phyloP scores from a whole-genome alignment of 208 protist species.

The Trichomonas vaginalis region DNA sequence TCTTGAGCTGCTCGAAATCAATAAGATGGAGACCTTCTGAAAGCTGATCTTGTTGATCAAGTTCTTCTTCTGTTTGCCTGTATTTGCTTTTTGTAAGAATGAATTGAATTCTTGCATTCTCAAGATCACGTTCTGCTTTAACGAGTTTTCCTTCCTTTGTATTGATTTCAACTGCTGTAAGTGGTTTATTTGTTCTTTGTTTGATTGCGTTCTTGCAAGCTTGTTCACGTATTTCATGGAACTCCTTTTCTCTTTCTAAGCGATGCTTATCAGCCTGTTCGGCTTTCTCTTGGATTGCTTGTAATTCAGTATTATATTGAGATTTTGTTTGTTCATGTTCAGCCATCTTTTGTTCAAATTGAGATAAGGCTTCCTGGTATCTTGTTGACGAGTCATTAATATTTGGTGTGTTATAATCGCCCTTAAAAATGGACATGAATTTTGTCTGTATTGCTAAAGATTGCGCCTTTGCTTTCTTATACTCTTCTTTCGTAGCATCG shows the following conservation, averaged over 20 bases:
- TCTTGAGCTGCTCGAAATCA: constrained; percentile 96
- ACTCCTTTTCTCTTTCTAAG: not conserved
- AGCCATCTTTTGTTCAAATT: not conserved
- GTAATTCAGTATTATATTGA: not conserved
- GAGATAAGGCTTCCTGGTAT: not conserved
- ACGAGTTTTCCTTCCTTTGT: not conserved
- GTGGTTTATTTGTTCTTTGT: constrained; percentile 6
- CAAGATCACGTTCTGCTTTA: not conserved
- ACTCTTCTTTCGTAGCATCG: not conserved
- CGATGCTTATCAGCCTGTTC: not conserved
- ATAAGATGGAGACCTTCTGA: constrained; percentile 75
- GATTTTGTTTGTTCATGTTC: not conserved
- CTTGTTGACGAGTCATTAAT: not conserved
- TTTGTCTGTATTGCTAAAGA: not conserved
- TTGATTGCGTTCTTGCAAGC: not conserved
- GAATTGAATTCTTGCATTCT: not conserved
- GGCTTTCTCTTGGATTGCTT: not conserved
- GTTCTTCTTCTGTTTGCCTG: constrained; percentile 48
- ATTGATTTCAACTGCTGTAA: not conserved
- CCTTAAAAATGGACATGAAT: not conserved
- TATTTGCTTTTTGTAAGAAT: constrained; percentile 25
- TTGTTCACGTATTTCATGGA: not conserved
- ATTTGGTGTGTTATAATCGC: not conserved
- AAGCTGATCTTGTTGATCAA: constrained; percentile 54
- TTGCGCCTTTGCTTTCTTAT: not conserved